Base-by-base conservation (phyloP, 176 grass and related monocot genomes). In the Dendrocalamus sinicus region DNA sequence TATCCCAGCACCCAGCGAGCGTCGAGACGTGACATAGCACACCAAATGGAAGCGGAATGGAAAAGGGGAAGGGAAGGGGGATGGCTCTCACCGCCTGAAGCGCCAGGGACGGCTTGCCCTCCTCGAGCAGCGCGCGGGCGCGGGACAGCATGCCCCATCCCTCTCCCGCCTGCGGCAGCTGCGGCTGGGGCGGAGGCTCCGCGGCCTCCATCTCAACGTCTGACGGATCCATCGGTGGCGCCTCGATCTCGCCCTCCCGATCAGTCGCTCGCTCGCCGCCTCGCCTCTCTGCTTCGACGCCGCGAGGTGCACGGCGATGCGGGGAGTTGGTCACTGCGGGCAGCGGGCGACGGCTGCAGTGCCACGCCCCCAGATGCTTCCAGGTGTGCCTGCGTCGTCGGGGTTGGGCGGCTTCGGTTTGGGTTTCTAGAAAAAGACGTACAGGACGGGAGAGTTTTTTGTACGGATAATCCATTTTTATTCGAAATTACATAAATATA, bases 41-140 rank as follows among this genome's bases (percentile, higher is more conserved):
- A 62, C 7, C 58, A 74, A 87, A 87, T 58, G 75, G 85, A 87
- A 52, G 53, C 68, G 67, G 60, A 59, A 23, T 61, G 73, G 55
- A 8, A 45, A 57, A 62, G 66, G 54, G 22, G 65, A 23, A 59
- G 66, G 2, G 53, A n/a, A 62, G 41, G 24, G 6, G 12, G 47
- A n/a, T 23, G 37, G 72, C 55, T 74, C 90, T 91, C 81, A 97
- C 95, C 86, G 89, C 70, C 84, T 97, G 95, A 57, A 97, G 95
- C 66, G 95, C 92, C 39, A 82, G 89, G 37, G 92, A 92, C 60
- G 95, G 95, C 67, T 91, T 89, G 84, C 95, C 95, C 78, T 91
- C 88, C 75, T 85, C 60, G 75, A 97, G 86, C 50, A 97, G 91
- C 45, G 65, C 84, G 17, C 95, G 92, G 80, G 92, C 95, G 77